A percentile compares a stretch with the other conserved stretches of the same genome.
Conservation (phyloP, 2,329 filamentous ascomycete species). For the Tolypocladium paradoxum region DNA sequence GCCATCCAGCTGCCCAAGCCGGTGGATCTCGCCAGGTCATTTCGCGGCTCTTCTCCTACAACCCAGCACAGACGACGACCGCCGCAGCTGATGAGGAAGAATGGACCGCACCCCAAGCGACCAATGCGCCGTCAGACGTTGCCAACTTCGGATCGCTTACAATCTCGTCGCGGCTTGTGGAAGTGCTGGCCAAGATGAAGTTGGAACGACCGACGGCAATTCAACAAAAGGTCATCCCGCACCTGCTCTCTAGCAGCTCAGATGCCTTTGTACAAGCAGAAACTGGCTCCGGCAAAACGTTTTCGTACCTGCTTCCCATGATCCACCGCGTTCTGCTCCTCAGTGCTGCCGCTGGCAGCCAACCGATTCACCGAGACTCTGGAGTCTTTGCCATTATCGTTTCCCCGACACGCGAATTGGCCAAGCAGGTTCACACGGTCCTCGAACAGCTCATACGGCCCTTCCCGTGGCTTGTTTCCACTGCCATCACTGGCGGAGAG, state of each 20-base stretch:
- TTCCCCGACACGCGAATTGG: conserved; percentile 85
- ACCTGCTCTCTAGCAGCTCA: conserved; percentile 67
- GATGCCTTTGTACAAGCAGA: conserved; percentile 96
- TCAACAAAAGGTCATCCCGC: conserved; percentile 77
- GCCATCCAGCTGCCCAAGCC: conserved; percentile 10
- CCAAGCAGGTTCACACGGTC: conserved; percentile 84
- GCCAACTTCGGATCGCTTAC: conserved; percentile 82
- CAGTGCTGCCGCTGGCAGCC: conserved; percentile 43
- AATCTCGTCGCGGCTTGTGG: conserved; percentile 67
- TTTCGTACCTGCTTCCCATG: conserved; percentile 90
- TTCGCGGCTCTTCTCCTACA: conserved; percentile 86
- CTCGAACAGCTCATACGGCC: conserved; percentile 78
- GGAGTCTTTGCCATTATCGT: conserved; percentile 91
- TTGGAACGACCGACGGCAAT: conserved; percentile 90
- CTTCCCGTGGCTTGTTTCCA: conserved; percentile 87
- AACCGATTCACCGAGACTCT: conserved; percentile 65
- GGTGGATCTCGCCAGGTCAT: conserved; percentile 49
- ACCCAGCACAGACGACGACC: conserved; percentile 61
- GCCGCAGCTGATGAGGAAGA: conserved; percentile 38
- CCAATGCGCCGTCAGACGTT: conserved; percentile 80
- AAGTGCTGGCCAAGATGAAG: conserved; percentile 76
- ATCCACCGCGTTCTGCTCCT: conserved; percentile 79
- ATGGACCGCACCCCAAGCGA: conserved; percentile 56
- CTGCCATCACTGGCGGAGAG: conserved; percentile 64
- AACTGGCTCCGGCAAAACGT: conserved; percentile 93